Base-by-base conservation (phyloP, 225 moss, liverwort and hornwort species). In the Marchantia paleacea region DNA sequence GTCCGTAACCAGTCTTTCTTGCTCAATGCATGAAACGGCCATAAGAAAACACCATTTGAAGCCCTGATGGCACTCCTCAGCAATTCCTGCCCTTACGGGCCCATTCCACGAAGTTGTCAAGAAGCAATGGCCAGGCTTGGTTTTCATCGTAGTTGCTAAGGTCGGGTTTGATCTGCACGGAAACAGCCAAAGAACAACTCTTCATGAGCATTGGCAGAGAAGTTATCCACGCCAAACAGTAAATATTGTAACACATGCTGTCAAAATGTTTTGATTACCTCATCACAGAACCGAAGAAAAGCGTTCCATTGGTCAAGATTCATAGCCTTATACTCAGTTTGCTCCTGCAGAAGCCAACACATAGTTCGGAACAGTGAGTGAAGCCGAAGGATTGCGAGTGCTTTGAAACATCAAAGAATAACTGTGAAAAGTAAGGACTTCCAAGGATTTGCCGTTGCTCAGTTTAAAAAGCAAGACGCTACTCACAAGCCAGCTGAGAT, bases 31-130 rank as follows among this genome's bases (percentile, higher is more conserved):
- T 25, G 61, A 47, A 70, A 65, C 70, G 6, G 25, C 28, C 54
- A 52, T 61, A 72, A 18, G 24, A 79, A 28, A 10, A 12, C 52
- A 20, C 25, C 12, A 69, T 48, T 28, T 67, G 25, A 12, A 52
- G 53, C 52, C 20, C 12, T 10, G 51, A 80, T 22, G 52, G 50
- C 29, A 64, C 18, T 82, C 78, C 80, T 75, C 82, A 82, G 69
- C 49, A 80, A 74, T 51, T 75, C 47, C 69, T 58, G 82, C 85
- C 81, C 82, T 89, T 93, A 78, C 85, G 88, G 70, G 94, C 94
- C 97, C 97, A 95, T 84, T 97, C 97, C 53, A 97, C 97, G 84
- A 91, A 97, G 75, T 97, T 97, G 87, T 97, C 97, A 88, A 97
- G 88, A 31, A 97, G 90, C 74, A 97, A 86, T 28, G 97, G 97